phyloP scores from a whole-genome alignment of 192 early-diverging fungal species.

The Coemansia sp. region DNA sequence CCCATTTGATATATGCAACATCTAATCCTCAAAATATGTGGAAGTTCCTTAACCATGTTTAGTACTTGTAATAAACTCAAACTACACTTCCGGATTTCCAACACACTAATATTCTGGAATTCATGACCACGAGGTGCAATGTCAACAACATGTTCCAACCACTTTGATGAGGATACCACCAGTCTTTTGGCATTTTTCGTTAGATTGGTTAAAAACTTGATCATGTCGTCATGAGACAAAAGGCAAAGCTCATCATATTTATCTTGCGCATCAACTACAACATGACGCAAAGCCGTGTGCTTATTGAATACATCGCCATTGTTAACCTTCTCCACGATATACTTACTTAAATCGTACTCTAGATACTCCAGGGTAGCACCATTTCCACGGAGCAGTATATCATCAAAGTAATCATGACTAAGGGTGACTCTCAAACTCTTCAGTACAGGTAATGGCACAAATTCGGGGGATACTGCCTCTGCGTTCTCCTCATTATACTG shows the following conservation, averaged over 20 bases:
- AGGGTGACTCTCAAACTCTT: not conserved
- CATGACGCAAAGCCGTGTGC: too few relatives aligned
- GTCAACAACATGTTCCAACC: not conserved
- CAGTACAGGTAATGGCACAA: not conserved
- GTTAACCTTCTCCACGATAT: too few relatives aligned
- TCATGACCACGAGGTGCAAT: not conserved
- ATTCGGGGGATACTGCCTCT: not conserved
- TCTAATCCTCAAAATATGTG: not conserved
- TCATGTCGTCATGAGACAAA: not conserved
- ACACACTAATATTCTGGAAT: too few relatives aligned
- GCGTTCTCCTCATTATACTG: not conserved
- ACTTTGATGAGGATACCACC: not conserved
- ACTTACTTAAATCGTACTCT: too few relatives aligned
- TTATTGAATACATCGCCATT: too few relatives aligned
- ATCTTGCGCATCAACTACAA: too few relatives aligned
- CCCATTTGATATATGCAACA: not conserved
- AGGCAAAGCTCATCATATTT: too few relatives aligned
- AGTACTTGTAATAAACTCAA: not conserved
- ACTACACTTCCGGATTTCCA: not conserved
- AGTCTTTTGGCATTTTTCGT: not conserved
- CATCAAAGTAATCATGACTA: slow-evolving; percentile 2
- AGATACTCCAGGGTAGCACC: slow-evolving; percentile 4
- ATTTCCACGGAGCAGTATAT: slow-evolving; percentile 7
- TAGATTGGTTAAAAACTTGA: not conserved
- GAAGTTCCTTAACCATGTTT: not conserved